Conservation (phyloP, 768 basidiomycete species). For the Trametes meyenii region DNA sequence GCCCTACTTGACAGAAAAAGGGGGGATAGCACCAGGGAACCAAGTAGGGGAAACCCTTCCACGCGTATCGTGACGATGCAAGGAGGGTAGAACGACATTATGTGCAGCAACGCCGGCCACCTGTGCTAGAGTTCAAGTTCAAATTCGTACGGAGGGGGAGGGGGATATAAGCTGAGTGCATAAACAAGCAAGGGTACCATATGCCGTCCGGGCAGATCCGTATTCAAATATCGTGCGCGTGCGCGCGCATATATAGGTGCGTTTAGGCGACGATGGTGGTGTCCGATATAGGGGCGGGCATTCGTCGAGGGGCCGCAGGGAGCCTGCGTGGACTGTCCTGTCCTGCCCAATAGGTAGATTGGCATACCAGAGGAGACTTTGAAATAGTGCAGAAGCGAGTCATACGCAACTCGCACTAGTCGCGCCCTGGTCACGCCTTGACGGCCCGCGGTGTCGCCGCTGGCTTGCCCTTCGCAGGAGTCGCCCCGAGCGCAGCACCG, state of each 20-base stretch:
- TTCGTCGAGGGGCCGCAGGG: neutral
- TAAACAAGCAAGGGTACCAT: conserved; percentile 21
- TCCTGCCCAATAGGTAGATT: neutral
- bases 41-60: neutral
- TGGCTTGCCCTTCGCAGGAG: conserved; percentile 17
- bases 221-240: conserved; percentile 8
- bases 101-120: conserved; percentile 8
- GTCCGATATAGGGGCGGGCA: neutral
- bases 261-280: neutral
- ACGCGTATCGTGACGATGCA: neutral
- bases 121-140: conserved; percentile 10
- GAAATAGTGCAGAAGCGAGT: neutral
- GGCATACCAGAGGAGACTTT: neutral
- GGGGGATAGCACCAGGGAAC: neutral
- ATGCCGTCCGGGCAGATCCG: neutral
- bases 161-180: conserved; percentile 17
- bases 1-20: neutral
- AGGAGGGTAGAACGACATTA: neutral
- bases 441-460: conserved; percentile 19
- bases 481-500: conserved; percentile 15
- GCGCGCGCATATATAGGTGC: neutral
- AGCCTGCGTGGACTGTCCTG: neutral
- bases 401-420: neutral
- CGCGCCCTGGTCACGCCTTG: conserved; percentile 8
- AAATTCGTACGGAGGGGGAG: neutral